phyloP scores from a whole-genome alignment of 2,329 filamentous ascomycete species.

The Phialophora macrospora region DNA sequence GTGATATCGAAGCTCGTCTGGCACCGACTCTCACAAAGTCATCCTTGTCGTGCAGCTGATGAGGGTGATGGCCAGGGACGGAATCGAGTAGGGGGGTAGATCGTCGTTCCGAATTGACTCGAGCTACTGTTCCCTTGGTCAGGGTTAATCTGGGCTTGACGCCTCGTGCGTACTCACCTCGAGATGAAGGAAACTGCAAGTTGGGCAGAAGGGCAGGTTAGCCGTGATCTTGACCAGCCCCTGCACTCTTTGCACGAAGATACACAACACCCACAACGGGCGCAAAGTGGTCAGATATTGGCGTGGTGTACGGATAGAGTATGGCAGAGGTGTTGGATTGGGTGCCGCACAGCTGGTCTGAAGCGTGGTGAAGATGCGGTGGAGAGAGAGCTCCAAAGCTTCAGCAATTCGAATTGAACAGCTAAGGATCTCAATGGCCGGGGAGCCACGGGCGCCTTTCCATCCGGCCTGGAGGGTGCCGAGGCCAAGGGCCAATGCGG shows the following conservation, averaged over 20 bases:
- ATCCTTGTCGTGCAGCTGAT: neutral
- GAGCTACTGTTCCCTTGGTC: neutral
- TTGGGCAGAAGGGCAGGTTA: neutral
- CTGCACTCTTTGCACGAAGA: neutral
- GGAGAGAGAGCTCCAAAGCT: slow-evolving; percentile 15
- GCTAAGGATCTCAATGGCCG: slow-evolving; percentile 12
- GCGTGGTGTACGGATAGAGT: slow-evolving; percentile 20
- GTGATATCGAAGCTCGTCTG: neutral
- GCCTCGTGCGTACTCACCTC: neutral
- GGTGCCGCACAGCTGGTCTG: neutral
- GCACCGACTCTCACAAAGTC: neutral
- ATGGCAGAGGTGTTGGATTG: slow-evolving; percentile 18
- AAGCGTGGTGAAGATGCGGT: slow-evolving; percentile 17
- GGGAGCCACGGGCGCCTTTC: slow-evolving; percentile 16
- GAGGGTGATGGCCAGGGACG: neutral
- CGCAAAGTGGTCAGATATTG: slow-evolving; percentile 4
- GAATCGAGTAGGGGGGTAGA: neutral
- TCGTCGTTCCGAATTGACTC: neutral
- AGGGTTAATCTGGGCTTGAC: neutral
- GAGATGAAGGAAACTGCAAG: neutral
- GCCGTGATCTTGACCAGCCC: neutral
- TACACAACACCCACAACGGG: neutral
- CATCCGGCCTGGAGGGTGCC: slow-evolving; percentile 11
- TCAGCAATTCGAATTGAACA: slow-evolving; percentile 10
- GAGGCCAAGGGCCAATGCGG: slow-evolving; percentile 9